Conservation (phyloP, 345 rosid species). For the Citrus sp. region DNA sequence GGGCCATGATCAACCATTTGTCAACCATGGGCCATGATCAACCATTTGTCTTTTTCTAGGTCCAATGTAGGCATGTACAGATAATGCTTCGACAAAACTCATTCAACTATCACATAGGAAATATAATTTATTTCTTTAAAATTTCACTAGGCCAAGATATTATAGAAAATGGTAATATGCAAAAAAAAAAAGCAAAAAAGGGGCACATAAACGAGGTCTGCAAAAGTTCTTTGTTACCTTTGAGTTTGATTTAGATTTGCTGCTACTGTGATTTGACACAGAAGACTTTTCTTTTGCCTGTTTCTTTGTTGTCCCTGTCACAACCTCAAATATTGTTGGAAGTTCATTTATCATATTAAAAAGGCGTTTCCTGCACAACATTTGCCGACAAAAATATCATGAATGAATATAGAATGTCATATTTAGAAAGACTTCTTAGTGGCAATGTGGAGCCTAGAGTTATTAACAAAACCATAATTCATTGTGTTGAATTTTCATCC, state of each 20-base stretch:
- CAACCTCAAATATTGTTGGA: slow-evolving; percentile 82
- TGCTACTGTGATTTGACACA: slow-evolving; percentile 62
- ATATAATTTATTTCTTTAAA: neutral
- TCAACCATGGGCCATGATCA: neutral
- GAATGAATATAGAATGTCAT: neutral
- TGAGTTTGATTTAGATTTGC: slow-evolving; percentile 69
- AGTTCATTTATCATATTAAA: slow-evolving; percentile 83
- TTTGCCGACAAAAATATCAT: slow-evolving; percentile 5
- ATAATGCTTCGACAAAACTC: neutral
- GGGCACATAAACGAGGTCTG: neutral
- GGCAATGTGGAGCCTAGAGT: neutral
- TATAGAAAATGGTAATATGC: neutral
- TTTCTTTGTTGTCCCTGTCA: slow-evolving; percentile 63
- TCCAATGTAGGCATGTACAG: neutral
- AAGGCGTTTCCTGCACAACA: slow-evolving; percentile 69
- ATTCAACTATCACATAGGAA: neutral
- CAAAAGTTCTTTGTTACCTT: slow-evolving; percentile 37
- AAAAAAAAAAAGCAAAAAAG: too few relatives aligned
- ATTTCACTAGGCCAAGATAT: neutral
- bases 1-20: neutral
- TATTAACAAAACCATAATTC: neutral
- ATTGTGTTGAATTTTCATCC: neutral
- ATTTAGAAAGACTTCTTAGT: neutral
- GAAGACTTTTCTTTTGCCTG: slow-evolving; percentile 61
- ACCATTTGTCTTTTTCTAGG: neutral